Evolutionary conservation across 2,329 filamentous ascomycete genomes (phyloP), one percentile per base, ranked within the genome.

Genomic region (Botrytis byssoidea): DNA sequence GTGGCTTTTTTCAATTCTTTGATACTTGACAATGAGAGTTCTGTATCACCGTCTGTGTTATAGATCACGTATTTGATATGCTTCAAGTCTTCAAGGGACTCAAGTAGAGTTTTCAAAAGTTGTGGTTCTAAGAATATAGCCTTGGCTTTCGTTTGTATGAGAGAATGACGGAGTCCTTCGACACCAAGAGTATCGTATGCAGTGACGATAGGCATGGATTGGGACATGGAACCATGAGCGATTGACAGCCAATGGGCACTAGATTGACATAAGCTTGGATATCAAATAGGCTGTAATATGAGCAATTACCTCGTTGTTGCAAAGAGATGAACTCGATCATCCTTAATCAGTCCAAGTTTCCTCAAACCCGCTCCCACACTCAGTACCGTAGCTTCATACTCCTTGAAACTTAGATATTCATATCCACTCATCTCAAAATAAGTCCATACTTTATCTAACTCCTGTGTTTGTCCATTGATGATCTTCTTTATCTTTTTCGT

Each of bases 151-250:
- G 94, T 96, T 84, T 97, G 93, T 35, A 90, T 86, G 76, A 98
- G 88, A 4, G 94, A 97, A 85, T 97, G 94, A 84, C 92, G 90
- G 76, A 98, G 88, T 65, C 94, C 95, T 75, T 91, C 90, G 79
- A 93, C 89, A 71, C 95, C 95, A 63, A 98, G 91, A 44, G 94
- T 97, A 83, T 98, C 95, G 83, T 98, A 98, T 69, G 95, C 94
- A 64, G 95, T 98, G 69, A 98, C 95, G 77, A 98, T 95, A 74
- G 93, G 90, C 82, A 98, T 90, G 63, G 93, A 95, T 83, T 98
- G 95, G 25, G 94, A 95, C 32, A 90, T 84, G 73, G 89, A 92
- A 85, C 87, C 89, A 82, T 97, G 93, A 65, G 95, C 92, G 79
- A 93, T 89, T 72, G 91, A 89, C 76, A 98, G 87, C 95, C 95